Evolutionary conservation across 225 moss, liverwort and hornwort species (phyloP), one percentile per base, ranked within the genome.

Genomic region (Thuidium tamariscinum): DNA sequence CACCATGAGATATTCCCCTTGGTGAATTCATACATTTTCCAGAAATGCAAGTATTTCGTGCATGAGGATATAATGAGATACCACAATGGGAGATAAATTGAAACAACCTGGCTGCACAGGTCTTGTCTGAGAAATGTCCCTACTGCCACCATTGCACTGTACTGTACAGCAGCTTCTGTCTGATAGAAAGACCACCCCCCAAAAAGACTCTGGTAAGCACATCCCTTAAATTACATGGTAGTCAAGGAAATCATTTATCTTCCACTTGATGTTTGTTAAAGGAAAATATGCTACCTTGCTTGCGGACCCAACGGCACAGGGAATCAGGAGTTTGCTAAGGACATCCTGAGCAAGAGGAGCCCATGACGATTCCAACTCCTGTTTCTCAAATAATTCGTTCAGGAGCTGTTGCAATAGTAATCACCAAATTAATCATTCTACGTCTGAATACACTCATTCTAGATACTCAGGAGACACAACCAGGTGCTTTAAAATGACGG

Each of bases 111-210:
- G 74, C 88, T 93, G 85, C 93, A 97, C 36, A 97, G 74, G 61
- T 89, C 93, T 88, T 80, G 90, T 86, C 92, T 94, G 9, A 97
- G 85, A 89, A 95, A 95, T 69, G 96, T 93, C 52, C 95, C 96
- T 82, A 95, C 73, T 10, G 95, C 97, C 74, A 94, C 92, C 96
- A 97, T 95, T 81, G 96, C 90, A 87, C 74, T 85, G 70, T 90
- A 91, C 20, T 92, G 92, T 34, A 95, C 89, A 41, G 86, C 88
- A 84, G 91, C 95, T 93, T 94, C 93, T 76, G 88, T 78, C 97
- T 97, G 73, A 73, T 19, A 86, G 8, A 77, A 7, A 86, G 60
- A 69, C 30, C 30, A 0, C 32, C 56, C 66, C 17, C 39, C 9
- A 26, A n/a, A 20, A 26, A 61, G 5, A 74, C 17, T 46, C 1